These are phyloP conservation scores for Shiraia bambusicola DNA, from an alignment of 2,329 filamentous ascomycete genomes.

Conservation along the genomic window DNA sequence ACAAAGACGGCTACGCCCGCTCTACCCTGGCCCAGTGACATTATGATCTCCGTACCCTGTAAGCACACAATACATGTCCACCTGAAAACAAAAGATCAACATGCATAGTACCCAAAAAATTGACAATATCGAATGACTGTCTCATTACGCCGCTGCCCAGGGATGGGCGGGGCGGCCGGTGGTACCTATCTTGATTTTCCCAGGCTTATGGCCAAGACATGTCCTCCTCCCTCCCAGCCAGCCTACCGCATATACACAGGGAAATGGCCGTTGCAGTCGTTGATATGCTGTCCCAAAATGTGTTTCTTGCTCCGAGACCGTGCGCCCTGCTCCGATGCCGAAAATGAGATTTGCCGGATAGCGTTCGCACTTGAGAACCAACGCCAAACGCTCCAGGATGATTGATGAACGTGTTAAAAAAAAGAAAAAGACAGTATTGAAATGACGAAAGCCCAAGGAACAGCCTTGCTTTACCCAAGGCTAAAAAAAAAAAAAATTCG, in stretches of 20 bases:
- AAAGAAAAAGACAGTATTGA: not conserved
- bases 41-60: no score
- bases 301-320: conserved; percentile 4
- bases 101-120: no score
- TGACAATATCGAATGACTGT: no score
- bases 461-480: conserved; percentile 9
- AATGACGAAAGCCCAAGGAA: not conserved
- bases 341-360: conserved; percentile 5
- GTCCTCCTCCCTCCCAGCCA: no score
- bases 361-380: conserved; percentile 4
- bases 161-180: no score
- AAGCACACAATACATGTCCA: no score
- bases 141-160: no score
- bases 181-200: no score
- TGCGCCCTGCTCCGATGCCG: conserved; percentile 8
- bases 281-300: conserved; percentile 10
- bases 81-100: no score
- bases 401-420: conserved; percentile 10
- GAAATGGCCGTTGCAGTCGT: conserved; percentile 16
- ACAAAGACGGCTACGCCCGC: no score
- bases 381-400: conserved; percentile 22
- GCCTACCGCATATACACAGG: conserved; percentile 14
- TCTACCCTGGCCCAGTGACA: no score
- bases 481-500: conserved; percentile 2
- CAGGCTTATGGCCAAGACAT: no score